A percentile compares a stretch with the other conserved stretches of the same genome.
phyloP scores from a whole-genome alignment of 2,329 filamentous ascomycete genomes.

The Teratosphaeria zuluensis region DNA sequence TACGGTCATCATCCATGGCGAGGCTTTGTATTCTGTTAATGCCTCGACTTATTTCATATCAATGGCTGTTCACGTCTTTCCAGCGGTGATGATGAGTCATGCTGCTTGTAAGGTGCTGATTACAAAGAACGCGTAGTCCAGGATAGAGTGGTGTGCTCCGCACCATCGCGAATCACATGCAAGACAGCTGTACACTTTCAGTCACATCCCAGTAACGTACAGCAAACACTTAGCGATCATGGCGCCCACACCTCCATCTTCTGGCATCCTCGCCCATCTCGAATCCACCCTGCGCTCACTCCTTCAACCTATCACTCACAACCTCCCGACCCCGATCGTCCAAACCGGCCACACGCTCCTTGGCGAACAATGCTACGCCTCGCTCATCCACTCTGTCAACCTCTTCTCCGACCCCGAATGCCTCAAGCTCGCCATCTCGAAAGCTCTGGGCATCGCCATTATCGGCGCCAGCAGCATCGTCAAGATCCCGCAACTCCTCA shows the following conservation, averaged over 20 bases:
- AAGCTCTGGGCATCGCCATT: slow-evolving; percentile 87
- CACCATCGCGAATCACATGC: not conserved
- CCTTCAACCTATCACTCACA: slow-evolving; percentile 36
- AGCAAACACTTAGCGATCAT: not conserved
- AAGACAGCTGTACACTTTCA: not conserved
- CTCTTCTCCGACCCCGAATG: slow-evolving; percentile 60
- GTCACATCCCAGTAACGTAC: not conserved
- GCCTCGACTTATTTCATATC: no score
- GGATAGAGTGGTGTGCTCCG: not conserved
- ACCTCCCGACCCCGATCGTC: slow-evolving; percentile 59
- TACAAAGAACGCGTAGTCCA: no score
- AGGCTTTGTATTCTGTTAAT: no score
- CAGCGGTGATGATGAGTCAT: no score
- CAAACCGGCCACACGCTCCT: slow-evolving; percentile 70
- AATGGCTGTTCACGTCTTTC: no score
- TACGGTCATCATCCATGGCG: not conserved
- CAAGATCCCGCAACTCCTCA: slow-evolving; percentile 94
- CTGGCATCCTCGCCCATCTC: slow-evolving; percentile 15
- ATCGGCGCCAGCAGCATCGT: slow-evolving; percentile 82
- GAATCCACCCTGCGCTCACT: slow-evolving; percentile 34
- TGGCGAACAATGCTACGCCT: slow-evolving; percentile 74
- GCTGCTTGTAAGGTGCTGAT: no score
- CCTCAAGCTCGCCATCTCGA: slow-evolving; percentile 82
- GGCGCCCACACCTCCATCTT: not conserved
- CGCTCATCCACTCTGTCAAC: slow-evolving; percentile 77